Evolutionary conservation across 371 early-diverging fungal species (phyloP).

Genomic region (Actinomortierella wolfii): DNA sequence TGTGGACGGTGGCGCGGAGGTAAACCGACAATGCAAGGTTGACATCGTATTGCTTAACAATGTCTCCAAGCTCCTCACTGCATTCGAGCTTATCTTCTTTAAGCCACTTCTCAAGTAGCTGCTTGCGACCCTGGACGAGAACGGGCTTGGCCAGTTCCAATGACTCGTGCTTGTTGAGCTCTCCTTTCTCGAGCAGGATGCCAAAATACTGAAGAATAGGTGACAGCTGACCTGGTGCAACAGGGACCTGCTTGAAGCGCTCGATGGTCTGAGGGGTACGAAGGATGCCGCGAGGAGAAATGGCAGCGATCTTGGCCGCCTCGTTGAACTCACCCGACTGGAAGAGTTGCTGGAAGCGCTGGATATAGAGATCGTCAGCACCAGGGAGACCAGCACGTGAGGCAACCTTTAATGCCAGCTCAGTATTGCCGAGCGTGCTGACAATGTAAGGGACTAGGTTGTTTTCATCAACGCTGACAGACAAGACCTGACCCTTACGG

Average conservation of each 20-base stretch:
- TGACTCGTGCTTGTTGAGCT: slow-evolving; percentile 93
- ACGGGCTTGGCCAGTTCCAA: slow-evolving; percentile 94
- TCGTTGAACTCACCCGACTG: slow-evolving; percentile 80
- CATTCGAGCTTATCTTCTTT: slow-evolving; percentile 98
- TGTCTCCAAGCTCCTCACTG: slow-evolving; percentile 97
- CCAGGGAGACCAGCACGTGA: slow-evolving; percentile 92
- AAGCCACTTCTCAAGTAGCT: slow-evolving; percentile 96
- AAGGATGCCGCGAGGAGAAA: slow-evolving; percentile 92
- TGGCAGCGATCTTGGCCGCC: slow-evolving; percentile 96
- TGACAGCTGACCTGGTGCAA: slow-evolving; percentile 80
- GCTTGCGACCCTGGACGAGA: slow-evolving; percentile 88
- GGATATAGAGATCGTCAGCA: slow-evolving; percentile 90
- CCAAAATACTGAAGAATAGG: slow-evolving; percentile 98
- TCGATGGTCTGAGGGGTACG: slow-evolving; percentile 96
- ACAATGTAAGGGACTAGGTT: slow-evolving; percentile 91
- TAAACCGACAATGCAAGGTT: slow-evolving; percentile 95
- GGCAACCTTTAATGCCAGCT: slow-evolving; percentile 90
- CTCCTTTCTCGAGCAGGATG: slow-evolving; percentile 93
- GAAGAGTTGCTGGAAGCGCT: slow-evolving; percentile 87
- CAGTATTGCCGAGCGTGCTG: slow-evolving; percentile 80
- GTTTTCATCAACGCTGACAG: slow-evolving; percentile 89
- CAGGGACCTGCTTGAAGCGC: slow-evolving; percentile 86
- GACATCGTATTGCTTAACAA: slow-evolving; percentile 90
- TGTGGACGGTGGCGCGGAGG: slow-evolving; percentile 89
- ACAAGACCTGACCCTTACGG: slow-evolving; percentile 96